A percentile compares a stretch with the other conserved stretches of the same genome.
Conservation (phyloP, 225 moss, liverwort and hornwort species). For the Asterella californica region DNA sequence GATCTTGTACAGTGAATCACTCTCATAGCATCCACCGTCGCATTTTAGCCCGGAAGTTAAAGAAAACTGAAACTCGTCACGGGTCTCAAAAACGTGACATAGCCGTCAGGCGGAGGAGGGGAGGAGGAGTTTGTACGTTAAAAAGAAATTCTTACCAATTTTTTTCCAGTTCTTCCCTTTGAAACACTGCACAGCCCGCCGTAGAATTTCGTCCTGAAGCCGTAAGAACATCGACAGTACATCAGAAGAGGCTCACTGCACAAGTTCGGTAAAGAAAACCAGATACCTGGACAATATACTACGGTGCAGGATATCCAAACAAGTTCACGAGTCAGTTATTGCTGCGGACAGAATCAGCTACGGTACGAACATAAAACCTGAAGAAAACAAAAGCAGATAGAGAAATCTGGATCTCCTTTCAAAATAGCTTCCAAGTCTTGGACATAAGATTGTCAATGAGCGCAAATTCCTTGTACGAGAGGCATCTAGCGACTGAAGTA, state of each 20-base stretch:
- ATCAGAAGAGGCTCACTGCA: neutral
- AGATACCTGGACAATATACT: neutral
- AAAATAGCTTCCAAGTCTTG: neutral
- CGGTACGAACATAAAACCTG: neutral
- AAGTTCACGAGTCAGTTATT: neutral
- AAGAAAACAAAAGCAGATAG: neutral
- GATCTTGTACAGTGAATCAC: too few species aligned
- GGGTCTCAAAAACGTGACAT: neutral
- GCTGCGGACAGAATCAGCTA: neutral
- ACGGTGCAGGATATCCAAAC: neutral
- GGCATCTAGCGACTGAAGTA: neutral
- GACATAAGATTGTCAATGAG: neutral
- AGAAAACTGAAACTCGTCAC: neutral
- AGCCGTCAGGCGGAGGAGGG: neutral
- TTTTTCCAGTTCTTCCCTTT: conserved; percentile 99
- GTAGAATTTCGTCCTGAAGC: conserved; percentile 81
- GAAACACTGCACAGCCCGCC: conserved; percentile 90
- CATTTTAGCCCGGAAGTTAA: too few species aligned
- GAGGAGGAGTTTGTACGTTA: too few species aligned
- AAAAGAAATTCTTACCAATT: conserved; percentile 75
- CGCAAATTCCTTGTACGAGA: neutral
- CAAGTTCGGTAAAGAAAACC: neutral
- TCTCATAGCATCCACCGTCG: too few species aligned
- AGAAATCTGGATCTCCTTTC: neutral
- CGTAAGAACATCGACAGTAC: neutral